phyloP scores from a whole-genome alignment of 345 rosid genomes.

The Lepidium africanum region DNA sequence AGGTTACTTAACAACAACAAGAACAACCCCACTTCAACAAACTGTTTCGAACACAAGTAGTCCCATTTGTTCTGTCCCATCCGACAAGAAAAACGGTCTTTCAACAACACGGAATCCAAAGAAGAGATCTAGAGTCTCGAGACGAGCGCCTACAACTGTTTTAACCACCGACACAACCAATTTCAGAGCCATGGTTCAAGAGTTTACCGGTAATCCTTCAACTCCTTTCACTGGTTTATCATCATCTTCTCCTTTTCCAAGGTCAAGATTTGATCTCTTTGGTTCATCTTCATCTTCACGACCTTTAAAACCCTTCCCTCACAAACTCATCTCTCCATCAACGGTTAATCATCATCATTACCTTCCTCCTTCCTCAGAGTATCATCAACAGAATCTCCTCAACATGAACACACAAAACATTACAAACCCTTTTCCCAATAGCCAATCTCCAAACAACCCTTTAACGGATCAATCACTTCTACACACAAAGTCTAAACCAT shows the following conservation, averaged over 20 bases:
- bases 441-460: constrained; percentile 41
- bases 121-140: constrained; percentile 86
- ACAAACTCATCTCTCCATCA: constrained; percentile 33
- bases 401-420: constrained; percentile 34
- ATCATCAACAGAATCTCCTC: constrained; percentile 14
- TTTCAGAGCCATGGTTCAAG: constrained; percentile 98
- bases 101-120: constrained; percentile 49
- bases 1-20: constrained; percentile 15
- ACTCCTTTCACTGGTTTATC: constrained; percentile 58
- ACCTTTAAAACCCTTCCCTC: constrained; percentile 48
- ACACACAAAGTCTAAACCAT: constrained; percentile 10
- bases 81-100: constrained; percentile 26
- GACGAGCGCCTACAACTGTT: constrained; percentile 93
- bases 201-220: constrained; percentile 88
- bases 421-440: constrained; percentile 41
- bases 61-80: constrained; percentile 27
- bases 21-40: constrained; percentile 12
- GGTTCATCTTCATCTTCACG: constrained; percentile 39
- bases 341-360: neutral
- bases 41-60: constrained; percentile 17
- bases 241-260: constrained; percentile 41
- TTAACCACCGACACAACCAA: constrained; percentile 83
- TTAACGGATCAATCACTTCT: constrained; percentile 12
- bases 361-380: constrained; percentile 18
- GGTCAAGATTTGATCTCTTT: constrained; percentile 60